Conservation (phyloP, 495 filamentous ascomycete genomes). For the Symbiotaphrina buchneri region DNA sequence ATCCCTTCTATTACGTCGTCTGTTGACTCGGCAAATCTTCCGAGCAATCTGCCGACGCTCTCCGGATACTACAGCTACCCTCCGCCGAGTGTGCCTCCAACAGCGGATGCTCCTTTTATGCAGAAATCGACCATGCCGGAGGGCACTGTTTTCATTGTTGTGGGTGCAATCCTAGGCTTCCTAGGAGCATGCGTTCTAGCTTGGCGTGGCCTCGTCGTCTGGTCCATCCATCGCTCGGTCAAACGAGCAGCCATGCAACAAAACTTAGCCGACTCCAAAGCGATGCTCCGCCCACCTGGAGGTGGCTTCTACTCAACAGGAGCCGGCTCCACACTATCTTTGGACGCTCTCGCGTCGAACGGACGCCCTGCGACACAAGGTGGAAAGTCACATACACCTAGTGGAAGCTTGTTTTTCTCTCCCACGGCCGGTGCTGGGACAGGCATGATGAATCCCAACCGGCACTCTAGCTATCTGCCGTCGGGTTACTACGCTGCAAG, state of each 20-base stretch:
- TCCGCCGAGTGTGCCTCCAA: constrained; percentile 53
- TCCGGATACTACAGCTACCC: constrained; percentile 27
- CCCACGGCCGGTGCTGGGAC: constrained; percentile 52
- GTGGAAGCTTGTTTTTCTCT: constrained; percentile 69
- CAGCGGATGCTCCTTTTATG: constrained; percentile 78
- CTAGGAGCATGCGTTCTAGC: constrained; percentile 56
- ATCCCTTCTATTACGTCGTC: too few species aligned
- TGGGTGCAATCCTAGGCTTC: constrained; percentile 69
- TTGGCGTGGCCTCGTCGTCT: constrained; percentile 79
- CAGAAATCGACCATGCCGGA: constrained; percentile 76
- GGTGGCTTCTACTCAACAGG: constrained; percentile 29
- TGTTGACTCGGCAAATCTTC: too few species aligned
- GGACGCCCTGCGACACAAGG: constrained; percentile 19
- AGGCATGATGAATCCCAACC: constrained; percentile 23
- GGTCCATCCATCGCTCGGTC: constrained; percentile 80
- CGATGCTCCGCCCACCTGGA: constrained; percentile 14
- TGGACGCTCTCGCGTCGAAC: constrained; percentile 25
- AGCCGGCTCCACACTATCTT: constrained; percentile 33
- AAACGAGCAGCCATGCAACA: constrained; percentile 54
- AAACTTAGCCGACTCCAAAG: constrained; percentile 40
- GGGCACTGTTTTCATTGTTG: constrained; percentile 88
- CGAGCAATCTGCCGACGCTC: constrained; percentile 26
- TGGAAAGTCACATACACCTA: constrained; percentile 23
- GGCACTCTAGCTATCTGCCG: constrained; percentile 53
- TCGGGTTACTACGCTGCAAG: constrained; percentile 79